Evolutionary conservation across 2,329 filamentous ascomycete species (phyloP).

Genomic region (Botrytis fabae): DNA sequence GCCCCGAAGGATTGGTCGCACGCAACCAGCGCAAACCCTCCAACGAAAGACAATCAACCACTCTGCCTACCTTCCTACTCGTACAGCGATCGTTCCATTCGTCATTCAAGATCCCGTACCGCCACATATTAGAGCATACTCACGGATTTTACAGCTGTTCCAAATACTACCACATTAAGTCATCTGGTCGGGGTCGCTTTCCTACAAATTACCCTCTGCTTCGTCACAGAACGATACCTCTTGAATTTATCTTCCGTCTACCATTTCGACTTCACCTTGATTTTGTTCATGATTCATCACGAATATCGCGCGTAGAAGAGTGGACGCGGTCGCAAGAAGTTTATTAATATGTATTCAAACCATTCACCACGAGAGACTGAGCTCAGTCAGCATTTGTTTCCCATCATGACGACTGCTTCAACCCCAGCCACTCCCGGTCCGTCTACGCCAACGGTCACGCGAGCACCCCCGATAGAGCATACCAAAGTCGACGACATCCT

Average conservation of each 20-base stretch:
- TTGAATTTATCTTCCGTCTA: background rate
- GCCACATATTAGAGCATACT: constrained; percentile 1
- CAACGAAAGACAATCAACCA: constrained; percentile 12
- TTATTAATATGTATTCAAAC: constrained; percentile 8
- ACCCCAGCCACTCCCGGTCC: constrained; percentile 39
- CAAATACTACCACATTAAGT: background rate
- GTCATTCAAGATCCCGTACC: constrained; percentile 16
- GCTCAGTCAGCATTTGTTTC: constrained; percentile 28
- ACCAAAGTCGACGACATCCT: constrained; percentile 36
- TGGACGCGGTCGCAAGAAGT: background rate
- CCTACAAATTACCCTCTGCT: background rate
- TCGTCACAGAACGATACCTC: background rate
- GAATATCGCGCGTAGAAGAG: constrained; percentile 12
- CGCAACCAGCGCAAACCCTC: constrained; percentile 16
- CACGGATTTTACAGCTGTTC: background rate
- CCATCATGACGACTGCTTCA: constrained; percentile 38
- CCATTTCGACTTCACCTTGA: constrained; percentile 11
- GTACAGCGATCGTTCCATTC: constrained; percentile 10
- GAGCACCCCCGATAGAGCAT: constrained; percentile 31
- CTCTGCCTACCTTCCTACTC: constrained; percentile 6
- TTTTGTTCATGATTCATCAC: constrained; percentile 13
- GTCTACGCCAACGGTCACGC: constrained; percentile 39
- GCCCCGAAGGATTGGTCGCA: constrained; percentile 14
- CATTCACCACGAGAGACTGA: constrained; percentile 30
- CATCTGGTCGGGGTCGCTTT: background rate